Percentiles rank a stretch among this genome's conserved stretches.
Evolutionary conservation across 805 yeast genomes (phyloP).

Genomic region (Schwanniomyces pseudopolymorphus): DNA sequence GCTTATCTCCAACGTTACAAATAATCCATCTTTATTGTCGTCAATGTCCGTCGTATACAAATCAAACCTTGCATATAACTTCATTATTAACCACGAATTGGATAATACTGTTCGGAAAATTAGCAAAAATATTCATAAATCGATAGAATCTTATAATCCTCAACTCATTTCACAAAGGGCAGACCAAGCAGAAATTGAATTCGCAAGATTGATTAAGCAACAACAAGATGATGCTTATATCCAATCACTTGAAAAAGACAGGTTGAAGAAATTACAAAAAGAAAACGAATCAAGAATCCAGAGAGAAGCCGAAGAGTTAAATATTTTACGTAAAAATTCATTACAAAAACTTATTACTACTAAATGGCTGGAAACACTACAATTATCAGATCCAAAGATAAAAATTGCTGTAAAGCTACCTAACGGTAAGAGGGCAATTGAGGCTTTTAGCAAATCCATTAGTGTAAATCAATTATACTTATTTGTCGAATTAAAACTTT

Average conservation of each 20-base stretch:
- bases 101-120: conserved; percentile 24
- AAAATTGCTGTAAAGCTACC: conserved; percentile 56
- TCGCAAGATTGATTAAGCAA: conserved; percentile 36
- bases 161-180: conserved; percentile 36
- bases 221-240: conserved; percentile 44
- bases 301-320: conserved; percentile 4
- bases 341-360: conserved; percentile 14
- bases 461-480: conserved; percentile 49
- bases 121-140: conserved; percentile 20
- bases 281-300: conserved; percentile 14
- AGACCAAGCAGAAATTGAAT: conserved; percentile 42
- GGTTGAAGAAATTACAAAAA: conserved; percentile 49
- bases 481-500: conserved; percentile 45
- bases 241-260: conserved; percentile 49
- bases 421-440: conserved; percentile 49
- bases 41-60: conserved; percentile 11
- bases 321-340: conserved; percentile 16
- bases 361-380: conserved; percentile 11
- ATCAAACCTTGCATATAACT: conserved; percentile 8
- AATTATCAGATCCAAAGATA: conserved; percentile 15
- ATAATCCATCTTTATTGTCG: conserved; percentile 9
- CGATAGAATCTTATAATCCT: conserved; percentile 32
- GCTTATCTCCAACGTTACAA: conserved; percentile 9
- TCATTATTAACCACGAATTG: conserved; percentile 18
- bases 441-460: conserved; percentile 40